phyloP scores from a whole-genome alignment of 805 yeast genomes.

The Saccharomycopsis sp. region DNA sequence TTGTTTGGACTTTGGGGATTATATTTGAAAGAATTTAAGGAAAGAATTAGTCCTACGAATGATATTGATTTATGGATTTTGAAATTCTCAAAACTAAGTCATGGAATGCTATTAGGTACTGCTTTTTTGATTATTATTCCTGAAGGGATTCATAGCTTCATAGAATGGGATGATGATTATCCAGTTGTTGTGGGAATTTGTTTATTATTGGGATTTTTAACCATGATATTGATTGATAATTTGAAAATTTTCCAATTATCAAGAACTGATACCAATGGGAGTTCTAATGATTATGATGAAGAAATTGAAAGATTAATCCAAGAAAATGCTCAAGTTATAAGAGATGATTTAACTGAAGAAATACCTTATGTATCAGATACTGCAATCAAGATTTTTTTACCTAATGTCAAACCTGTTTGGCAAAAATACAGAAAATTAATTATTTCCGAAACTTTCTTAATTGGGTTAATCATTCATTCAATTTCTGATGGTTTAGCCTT shows the following conservation, averaged over 20 bases:
- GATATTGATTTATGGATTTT: constrained; percentile 24
- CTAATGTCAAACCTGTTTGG: constrained; percentile 14
- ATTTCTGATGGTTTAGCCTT: constrained; percentile 65
- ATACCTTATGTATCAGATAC: too few relatives aligned
- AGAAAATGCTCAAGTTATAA: neutral
- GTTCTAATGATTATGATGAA: neutral
- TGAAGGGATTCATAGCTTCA: constrained; percentile 48
- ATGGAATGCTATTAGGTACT: constrained; percentile 53
- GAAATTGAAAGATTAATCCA: neutral
- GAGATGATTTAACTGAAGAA: neutral
- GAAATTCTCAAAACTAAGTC: constrained; percentile 39
- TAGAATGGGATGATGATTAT: neutral
- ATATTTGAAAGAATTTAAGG: constrained; percentile 1
- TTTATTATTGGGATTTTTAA: constrained; percentile 41
- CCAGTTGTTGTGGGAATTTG: constrained; percentile 34
- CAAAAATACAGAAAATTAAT: constrained; percentile 25
- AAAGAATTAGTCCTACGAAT: constrained; percentile 21
- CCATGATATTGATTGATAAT: constrained; percentile 33
- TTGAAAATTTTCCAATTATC: constrained; percentile 20
- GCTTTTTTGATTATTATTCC: constrained; percentile 51
- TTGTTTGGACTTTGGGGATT: constrained; percentile 6
- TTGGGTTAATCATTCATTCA: constrained; percentile 59
- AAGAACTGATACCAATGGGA: constrained; percentile 1
- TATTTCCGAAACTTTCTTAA: constrained; percentile 35
- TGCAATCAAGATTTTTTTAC: constrained; percentile 1